A percentile compares a stretch with the other conserved stretches of the same genome.
These are phyloP conservation scores for Rhinocladiella similis DNA, from an alignment of 2,329 filamentous ascomycete genomes.

Conservation along the genomic window DNA sequence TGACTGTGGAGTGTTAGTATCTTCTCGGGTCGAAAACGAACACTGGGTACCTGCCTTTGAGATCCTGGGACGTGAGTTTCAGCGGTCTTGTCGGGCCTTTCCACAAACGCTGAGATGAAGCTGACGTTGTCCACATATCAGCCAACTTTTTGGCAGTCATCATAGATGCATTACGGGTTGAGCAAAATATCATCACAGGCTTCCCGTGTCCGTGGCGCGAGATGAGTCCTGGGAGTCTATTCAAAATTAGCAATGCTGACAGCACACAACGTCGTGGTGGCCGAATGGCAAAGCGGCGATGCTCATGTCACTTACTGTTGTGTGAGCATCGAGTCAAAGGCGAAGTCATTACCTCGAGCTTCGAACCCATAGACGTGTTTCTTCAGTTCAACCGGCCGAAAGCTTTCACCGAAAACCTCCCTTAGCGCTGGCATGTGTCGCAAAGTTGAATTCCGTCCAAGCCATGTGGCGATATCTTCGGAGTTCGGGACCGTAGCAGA, in stretches of 20 bases:
- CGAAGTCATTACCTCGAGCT: slow-evolving; percentile 67
- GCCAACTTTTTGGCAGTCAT: slow-evolving; percentile 67
- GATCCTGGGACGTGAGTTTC: slow-evolving; percentile 57
- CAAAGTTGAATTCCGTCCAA: slow-evolving; percentile 65
- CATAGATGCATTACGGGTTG: slow-evolving; percentile 70
- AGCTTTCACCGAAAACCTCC: slow-evolving; percentile 75
- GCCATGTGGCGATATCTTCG: slow-evolving; percentile 75
- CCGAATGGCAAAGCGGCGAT: background rate
- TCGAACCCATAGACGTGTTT: slow-evolving; percentile 76
- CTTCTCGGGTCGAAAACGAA: background rate
- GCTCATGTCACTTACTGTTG: slow-evolving; percentile 47
- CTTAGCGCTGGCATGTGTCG: slow-evolving; percentile 63
- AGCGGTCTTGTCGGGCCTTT: slow-evolving; percentile 54
- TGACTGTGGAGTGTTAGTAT: slow-evolving; percentile 31
- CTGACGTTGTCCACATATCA: slow-evolving; percentile 61
- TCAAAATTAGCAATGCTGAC: slow-evolving; percentile 5
- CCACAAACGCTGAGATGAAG: slow-evolving; percentile 62
- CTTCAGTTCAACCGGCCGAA: slow-evolving; percentile 73
- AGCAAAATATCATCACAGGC: slow-evolving; percentile 81
- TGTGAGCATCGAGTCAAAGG: slow-evolving; percentile 71
- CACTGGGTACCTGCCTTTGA: slow-evolving; percentile 49
- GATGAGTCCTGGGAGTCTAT: slow-evolving; percentile 66
- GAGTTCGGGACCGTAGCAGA: slow-evolving; percentile 85
- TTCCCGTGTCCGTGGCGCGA: slow-evolving; percentile 67
- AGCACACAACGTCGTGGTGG: background rate